Evolutionary conservation across 345 rosid genomes (phyloP).

Genomic region (Psidium friedrichsthalianum): DNA sequence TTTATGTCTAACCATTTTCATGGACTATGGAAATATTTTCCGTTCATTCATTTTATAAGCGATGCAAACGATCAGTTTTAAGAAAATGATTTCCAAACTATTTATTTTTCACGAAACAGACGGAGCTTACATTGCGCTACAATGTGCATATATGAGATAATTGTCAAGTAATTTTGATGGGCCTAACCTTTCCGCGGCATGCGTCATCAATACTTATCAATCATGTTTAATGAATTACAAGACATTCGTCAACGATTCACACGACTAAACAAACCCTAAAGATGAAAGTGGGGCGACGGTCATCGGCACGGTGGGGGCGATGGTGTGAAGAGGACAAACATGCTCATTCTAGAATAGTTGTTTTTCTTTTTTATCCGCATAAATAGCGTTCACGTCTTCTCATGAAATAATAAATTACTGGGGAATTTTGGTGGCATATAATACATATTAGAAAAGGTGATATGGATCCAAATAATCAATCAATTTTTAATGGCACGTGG

Average conservation of each 20-base stretch:
- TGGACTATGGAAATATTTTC: no score
- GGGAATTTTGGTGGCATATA: conserved; percentile 1
- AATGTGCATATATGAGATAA: no score
- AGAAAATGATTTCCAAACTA: no score
- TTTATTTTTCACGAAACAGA: no score
- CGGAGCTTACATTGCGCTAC: no score
- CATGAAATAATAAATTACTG: neutral
- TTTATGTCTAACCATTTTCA: no score
- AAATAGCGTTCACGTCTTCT: conserved; percentile 4
- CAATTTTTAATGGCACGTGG: neutral
- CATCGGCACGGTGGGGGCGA: neutral
- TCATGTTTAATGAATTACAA: neutral
- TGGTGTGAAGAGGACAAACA: conserved; percentile 18
- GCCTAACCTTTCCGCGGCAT: neutral
- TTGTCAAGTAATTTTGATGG: neutral
- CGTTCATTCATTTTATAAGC: no score
- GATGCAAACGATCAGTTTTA: no score
- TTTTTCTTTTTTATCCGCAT: conserved; percentile 13
- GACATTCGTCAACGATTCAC: neutral
- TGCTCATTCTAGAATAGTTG: conserved; percentile 29
- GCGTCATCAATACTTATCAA: neutral
- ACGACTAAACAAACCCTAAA: neutral
- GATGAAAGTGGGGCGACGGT: neutral
- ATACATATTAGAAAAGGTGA: neutral
- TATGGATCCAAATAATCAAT: neutral